Conservation (phyloP, 2,329 filamentous ascomycete species). For the Emmonsiellopsis sp. region DNA sequence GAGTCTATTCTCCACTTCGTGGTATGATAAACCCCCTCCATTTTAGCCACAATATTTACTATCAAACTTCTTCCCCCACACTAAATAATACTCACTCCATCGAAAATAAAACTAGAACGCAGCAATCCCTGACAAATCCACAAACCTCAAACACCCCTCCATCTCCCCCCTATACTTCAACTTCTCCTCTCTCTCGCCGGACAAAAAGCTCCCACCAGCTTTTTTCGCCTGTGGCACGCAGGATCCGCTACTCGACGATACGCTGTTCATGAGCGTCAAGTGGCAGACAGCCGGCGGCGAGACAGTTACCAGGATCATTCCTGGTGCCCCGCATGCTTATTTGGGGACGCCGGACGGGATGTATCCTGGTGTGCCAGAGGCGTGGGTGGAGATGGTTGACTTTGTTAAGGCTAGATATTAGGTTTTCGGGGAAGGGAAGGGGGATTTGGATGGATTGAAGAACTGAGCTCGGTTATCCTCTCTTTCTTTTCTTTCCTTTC, state of each 20-base stretch:
- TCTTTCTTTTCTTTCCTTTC: too few relatives aligned
- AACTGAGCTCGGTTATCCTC: too few relatives aligned
- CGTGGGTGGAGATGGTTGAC: background rate
- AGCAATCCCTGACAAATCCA: slow-evolving; percentile 34
- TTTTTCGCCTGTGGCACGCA: slow-evolving; percentile 47
- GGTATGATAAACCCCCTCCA: background rate
- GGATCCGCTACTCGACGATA: slow-evolving; percentile 45
- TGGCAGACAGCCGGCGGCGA: slow-evolving; percentile 45
- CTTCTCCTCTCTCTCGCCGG: slow-evolving; percentile 19
- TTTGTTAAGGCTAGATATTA: slow-evolving; percentile 2
- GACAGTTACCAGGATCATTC: slow-evolving; percentile 43
- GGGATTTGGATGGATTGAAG: background rate
- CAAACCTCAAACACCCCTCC: slow-evolving; percentile 32
- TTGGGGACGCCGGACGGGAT: slow-evolving; percentile 22
- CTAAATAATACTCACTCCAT: background rate
- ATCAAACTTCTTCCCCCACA: background rate
- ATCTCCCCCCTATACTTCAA: slow-evolving; percentile 45
- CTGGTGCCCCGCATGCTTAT: slow-evolving; percentile 47
- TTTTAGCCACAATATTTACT: too few relatives aligned
- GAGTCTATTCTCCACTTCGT: slow-evolving; percentile 36
- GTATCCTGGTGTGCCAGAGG: background rate
- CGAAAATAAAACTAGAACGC: slow-evolving; percentile 20
- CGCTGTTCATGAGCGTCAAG: slow-evolving; percentile 44
- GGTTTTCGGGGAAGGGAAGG: too few relatives aligned
- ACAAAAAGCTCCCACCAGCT: slow-evolving; percentile 38